Evolutionary conservation across 805 yeast genomes (phyloP).

Genomic region (Nakazawaea ishiwadae): DNA sequence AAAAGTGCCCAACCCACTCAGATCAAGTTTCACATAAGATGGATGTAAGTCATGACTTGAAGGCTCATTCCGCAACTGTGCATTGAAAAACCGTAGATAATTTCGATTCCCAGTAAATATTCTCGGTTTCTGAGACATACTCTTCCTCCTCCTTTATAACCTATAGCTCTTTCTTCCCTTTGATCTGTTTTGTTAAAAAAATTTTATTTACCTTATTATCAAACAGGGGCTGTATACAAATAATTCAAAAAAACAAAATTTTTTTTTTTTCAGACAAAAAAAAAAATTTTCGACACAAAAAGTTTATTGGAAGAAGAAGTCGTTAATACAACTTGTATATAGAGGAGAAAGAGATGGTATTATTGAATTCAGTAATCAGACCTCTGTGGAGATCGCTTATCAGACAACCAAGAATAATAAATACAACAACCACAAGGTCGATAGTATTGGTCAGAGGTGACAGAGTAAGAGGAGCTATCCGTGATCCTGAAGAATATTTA

Average conservation of each 20-base stretch:
- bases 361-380: background rate
- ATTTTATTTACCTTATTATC: background rate
- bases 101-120: constrained; percentile 1
- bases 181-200: background rate
- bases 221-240: background rate
- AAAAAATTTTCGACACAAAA: constrained; percentile 9
- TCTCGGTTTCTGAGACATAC: too few relatives aligned
- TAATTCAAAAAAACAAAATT: too few relatives aligned
- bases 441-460: constrained; percentile 42
- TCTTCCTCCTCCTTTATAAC: too few relatives aligned
- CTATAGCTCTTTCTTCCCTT: background rate
- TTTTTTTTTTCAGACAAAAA: background rate
- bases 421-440: constrained; percentile 9
- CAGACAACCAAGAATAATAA: background rate
- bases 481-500: constrained; percentile 60
- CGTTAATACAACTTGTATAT: constrained; percentile 2
- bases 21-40: too few relatives aligned
- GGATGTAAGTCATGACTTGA: too few relatives aligned
- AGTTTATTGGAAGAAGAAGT: background rate
- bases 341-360: background rate
- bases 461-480: constrained; percentile 66
- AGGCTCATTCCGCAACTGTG: too few relatives aligned
- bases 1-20: constrained; percentile 24
- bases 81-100: constrained; percentile 10
- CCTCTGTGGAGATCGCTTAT: background rate